phyloP scores from a whole-genome alignment of 2,329 filamentous ascomycete species.

The Cladosporium velox region DNA sequence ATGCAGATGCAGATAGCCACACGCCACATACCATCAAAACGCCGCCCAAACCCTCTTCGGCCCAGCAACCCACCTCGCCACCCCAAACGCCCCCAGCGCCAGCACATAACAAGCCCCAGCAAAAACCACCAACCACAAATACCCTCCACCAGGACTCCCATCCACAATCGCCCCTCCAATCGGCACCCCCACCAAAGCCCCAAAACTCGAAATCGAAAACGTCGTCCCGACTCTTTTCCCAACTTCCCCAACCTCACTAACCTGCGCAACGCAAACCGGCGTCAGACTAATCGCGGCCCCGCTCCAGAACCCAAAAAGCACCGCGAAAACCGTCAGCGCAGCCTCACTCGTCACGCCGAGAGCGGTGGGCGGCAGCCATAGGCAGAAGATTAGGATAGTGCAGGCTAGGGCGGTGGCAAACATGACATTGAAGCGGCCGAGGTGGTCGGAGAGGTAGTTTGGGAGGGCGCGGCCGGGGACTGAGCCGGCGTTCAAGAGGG shows the following conservation, averaged over 20 bases:
- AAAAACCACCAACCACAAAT: slow-evolving; percentile 2
- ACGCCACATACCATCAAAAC: background rate
- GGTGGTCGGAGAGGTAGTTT: slow-evolving; percentile 70
- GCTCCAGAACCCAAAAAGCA: slow-evolving; percentile 41
- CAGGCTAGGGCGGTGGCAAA: slow-evolving; percentile 64
- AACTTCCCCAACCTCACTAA: slow-evolving; percentile 47
- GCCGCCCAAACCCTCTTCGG: background rate
- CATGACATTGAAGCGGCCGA: slow-evolving; percentile 81
- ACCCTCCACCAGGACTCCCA: background rate
- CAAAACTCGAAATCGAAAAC: slow-evolving; percentile 12
- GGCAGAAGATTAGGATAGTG: slow-evolving; percentile 64
- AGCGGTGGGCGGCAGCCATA: slow-evolving; percentile 66
- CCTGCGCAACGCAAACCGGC: slow-evolving; percentile 49
- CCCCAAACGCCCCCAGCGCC: background rate
- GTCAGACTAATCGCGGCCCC: slow-evolving; percentile 42
- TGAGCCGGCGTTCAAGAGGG: slow-evolving; percentile 76
- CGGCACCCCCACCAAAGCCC: slow-evolving; percentile 2
- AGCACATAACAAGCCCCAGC: background rate
- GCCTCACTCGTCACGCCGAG: slow-evolving; percentile 22
- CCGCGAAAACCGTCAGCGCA: slow-evolving; percentile 32
- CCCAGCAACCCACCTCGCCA: slow-evolving; percentile 1
- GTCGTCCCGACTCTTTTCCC: slow-evolving; percentile 31
- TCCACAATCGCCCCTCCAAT: slow-evolving; percentile 13
- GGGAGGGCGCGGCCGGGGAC: slow-evolving; percentile 76
- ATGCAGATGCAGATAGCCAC: background rate